Conservation (phyloP, 176 grass and related monocot species). For the Rhynchospora pubera region DNA sequence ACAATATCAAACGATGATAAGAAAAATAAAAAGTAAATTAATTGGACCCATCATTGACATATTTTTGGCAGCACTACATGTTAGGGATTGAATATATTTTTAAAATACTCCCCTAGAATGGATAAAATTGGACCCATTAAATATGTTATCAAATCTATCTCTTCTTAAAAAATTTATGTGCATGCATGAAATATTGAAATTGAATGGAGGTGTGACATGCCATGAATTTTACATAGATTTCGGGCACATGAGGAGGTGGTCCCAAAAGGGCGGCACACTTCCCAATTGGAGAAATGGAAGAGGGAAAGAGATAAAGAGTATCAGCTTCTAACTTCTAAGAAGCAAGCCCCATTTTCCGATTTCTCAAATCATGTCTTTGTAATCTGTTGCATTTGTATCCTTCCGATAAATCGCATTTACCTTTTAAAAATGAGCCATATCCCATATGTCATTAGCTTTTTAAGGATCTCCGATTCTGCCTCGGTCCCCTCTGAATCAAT, state of each 20-base stretch:
- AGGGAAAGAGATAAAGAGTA: not conserved
- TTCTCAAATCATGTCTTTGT: not conserved
- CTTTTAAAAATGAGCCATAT: not conserved
- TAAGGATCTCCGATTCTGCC: too few species aligned
- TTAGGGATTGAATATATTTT: too few species aligned
- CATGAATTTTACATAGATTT: not conserved
- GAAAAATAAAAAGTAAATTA: not conserved
- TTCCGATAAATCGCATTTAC: not conserved
- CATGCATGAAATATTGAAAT: too few species aligned
- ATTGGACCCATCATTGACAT: too few species aligned
- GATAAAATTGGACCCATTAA: too few species aligned
- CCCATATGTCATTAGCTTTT: too few species aligned
- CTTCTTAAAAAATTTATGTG: too few species aligned
- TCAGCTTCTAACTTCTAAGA: conserved; percentile 4
- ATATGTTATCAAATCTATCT: too few species aligned
- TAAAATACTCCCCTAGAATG: too few species aligned
- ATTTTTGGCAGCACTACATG: too few species aligned
- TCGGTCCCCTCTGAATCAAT: too few species aligned
- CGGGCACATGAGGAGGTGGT: not conserved
- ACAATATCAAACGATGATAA: not conserved
- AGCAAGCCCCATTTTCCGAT: not conserved
- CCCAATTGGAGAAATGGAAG: conserved; percentile 1
- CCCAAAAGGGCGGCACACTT: not conserved
- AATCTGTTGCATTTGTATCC: not conserved
- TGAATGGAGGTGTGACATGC: too few species aligned